phyloP scores from a whole-genome alignment of 805 yeast species.

The Ogataea paradorogensis region DNA sequence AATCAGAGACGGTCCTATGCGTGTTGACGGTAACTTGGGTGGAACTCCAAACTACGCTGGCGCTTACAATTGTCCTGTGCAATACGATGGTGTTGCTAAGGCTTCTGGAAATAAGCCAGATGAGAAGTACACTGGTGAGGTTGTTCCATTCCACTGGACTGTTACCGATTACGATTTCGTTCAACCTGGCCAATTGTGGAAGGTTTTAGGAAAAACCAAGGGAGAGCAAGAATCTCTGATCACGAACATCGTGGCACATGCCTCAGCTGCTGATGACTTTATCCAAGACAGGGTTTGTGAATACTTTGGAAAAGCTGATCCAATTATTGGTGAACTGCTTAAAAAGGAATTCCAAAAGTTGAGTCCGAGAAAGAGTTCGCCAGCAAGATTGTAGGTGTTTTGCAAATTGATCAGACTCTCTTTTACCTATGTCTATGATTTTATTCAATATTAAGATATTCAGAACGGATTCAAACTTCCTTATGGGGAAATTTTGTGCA shows the following conservation, averaged over 20 bases:
- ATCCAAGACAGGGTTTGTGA: constrained; percentile 78
- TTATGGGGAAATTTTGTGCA: constrained; percentile 9
- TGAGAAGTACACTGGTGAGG: constrained; percentile 34
- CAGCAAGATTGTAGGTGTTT: constrained; percentile 26
- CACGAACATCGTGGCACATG: constrained; percentile 80
- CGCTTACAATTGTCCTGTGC: constrained; percentile 49
- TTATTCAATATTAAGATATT: background rate
- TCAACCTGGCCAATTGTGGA: constrained; percentile 77
- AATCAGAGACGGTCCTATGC: constrained; percentile 81
- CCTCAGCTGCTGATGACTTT: constrained; percentile 60
- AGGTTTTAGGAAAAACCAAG: constrained; percentile 70
- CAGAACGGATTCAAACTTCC: constrained; percentile 9
- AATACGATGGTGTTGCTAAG: constrained; percentile 40
- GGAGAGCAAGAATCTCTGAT: constrained; percentile 84
- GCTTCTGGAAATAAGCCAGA: constrained; percentile 28
- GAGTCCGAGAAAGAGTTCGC: constrained; percentile 41
- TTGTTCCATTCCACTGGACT: constrained; percentile 81
- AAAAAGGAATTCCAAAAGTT: constrained; percentile 57
- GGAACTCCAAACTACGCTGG: constrained; percentile 71
- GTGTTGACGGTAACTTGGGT: constrained; percentile 69
- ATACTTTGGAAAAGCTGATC: constrained; percentile 71
- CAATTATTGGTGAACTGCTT: constrained; percentile 63
- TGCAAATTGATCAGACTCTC: too few relatives aligned
- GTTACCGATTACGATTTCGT: constrained; percentile 65
- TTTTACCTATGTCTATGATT: too few relatives aligned